Conservation (phyloP, 306 rosid species). For the Prunus campanulata region DNA sequence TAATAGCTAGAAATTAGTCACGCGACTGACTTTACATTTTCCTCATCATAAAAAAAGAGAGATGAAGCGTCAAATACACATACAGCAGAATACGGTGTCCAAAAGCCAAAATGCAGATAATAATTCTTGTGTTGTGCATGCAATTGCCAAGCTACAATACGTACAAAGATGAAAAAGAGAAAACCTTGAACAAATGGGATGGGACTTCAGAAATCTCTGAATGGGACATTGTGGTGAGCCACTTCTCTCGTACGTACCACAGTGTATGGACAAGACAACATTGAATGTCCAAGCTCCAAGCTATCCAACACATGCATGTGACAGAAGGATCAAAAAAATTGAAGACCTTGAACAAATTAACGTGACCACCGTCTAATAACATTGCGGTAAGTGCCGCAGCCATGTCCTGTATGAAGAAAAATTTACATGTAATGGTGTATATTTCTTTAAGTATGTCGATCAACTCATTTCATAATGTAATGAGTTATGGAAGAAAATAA, state of each 20-base stretch:
- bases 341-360: not conserved
- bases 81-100: no score
- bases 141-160: no score
- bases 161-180: not conserved
- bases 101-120: no score
- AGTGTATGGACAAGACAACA: not conserved
- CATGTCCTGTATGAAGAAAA: not conserved
- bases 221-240: not conserved
- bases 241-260: not conserved
- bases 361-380: not conserved
- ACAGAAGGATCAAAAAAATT: not conserved
- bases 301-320: not conserved
- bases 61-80: no score
- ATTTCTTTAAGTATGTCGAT: no score
- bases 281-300: not conserved
- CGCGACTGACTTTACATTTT: no score
- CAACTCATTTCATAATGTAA: no score
- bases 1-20: no score
- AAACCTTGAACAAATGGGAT: not conserved
- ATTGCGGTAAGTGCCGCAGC: not conserved
- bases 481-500: no score
- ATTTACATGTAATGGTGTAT: no score
- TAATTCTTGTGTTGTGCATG: no score
- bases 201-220: not conserved
- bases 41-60: no score